phyloP scores from a whole-genome alignment of 352 stramenopile species.

The Globisporangium paddicum region DNA sequence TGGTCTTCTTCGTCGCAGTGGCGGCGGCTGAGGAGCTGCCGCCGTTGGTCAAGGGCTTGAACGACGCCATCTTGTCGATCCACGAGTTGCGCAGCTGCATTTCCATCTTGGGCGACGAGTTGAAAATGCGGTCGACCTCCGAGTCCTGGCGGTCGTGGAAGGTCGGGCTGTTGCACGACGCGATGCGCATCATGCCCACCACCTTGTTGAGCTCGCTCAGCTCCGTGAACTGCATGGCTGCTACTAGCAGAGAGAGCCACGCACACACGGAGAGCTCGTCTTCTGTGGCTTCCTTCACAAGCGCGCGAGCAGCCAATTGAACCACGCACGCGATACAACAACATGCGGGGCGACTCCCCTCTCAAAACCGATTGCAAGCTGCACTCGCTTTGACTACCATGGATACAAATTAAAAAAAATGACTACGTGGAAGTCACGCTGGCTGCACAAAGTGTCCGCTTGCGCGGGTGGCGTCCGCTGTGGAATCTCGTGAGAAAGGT shows the following conservation, averaged over 20 bases:
- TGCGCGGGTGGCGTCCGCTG: too few species aligned
- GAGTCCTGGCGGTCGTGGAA: conserved; percentile 89
- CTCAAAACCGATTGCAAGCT: neutral
- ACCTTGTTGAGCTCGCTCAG: conserved; percentile 83
- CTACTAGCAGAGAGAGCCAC: too few species aligned
- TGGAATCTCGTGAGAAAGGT: too few species aligned
- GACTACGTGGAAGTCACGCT: neutral
- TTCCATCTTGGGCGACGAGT: conserved; percentile 87
- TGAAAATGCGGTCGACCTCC: conserved; percentile 88
- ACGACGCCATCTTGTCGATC: conserved; percentile 84
- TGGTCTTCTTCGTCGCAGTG: conserved; percentile 42
- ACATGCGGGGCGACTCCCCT: neutral
- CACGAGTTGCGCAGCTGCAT: conserved; percentile 83
- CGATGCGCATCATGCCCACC: conserved; percentile 76
- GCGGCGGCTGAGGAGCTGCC: conserved; percentile 17
- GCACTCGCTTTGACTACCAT: neutral
- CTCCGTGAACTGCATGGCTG: conserved; percentile 85
- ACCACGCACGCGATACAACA: neutral
- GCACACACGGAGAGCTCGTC: neutral
- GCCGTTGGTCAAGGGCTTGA: conserved; percentile 41
- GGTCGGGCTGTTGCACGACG: conserved; percentile 79
- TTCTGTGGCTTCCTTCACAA: neutral
- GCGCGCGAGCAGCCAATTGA: neutral
- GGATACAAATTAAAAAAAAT: neutral
- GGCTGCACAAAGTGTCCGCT: too few species aligned